These are phyloP conservation scores for Aspergillus carlsbadensis DNA, from an alignment of 495 filamentous ascomycete genomes.

Conservation along the genomic window DNA sequence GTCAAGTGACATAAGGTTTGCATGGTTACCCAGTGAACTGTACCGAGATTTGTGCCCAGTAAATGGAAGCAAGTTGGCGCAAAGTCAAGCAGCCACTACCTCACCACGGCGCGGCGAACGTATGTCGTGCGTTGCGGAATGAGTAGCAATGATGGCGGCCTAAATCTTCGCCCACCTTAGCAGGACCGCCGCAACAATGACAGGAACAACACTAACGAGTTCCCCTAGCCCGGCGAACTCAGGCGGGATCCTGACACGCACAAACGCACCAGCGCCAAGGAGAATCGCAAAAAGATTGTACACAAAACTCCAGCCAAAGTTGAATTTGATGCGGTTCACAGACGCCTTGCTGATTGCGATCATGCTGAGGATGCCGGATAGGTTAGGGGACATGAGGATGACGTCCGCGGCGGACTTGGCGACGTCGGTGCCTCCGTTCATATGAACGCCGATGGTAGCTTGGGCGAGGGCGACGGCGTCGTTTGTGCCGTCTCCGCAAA, in stretches of 20 bases:
- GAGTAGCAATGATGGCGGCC: no score
- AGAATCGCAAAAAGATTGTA: constrained; percentile 76
- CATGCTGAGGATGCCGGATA: constrained; percentile 56
- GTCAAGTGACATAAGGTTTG: no score
- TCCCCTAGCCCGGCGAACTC: constrained; percentile 69
- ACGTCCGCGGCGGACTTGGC: constrained; percentile 68
- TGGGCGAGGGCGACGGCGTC: constrained; percentile 72
- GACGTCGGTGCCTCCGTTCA: constrained; percentile 61
- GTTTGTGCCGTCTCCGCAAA: constrained; percentile 80
- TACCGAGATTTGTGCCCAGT: no score
- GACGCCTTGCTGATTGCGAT: constrained; percentile 59
- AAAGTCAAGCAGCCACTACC: no score
- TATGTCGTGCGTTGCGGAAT: no score
- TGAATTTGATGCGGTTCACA: constrained; percentile 59
- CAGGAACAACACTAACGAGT: no score
- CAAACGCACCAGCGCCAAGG: constrained; percentile 69
- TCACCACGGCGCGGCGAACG: no score
- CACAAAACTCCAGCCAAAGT: constrained; percentile 71
- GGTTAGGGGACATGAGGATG: constrained; percentile 59
- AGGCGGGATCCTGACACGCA: constrained; percentile 63
- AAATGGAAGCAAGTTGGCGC: no score
- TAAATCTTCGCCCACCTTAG: no score
- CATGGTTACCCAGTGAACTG: no score
- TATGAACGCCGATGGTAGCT: constrained; percentile 72
- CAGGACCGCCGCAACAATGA: no score